Evolutionary conservation across 202 grass and related monocot genomes (phyloP).

Genomic region (Zizania palustris): DNA sequence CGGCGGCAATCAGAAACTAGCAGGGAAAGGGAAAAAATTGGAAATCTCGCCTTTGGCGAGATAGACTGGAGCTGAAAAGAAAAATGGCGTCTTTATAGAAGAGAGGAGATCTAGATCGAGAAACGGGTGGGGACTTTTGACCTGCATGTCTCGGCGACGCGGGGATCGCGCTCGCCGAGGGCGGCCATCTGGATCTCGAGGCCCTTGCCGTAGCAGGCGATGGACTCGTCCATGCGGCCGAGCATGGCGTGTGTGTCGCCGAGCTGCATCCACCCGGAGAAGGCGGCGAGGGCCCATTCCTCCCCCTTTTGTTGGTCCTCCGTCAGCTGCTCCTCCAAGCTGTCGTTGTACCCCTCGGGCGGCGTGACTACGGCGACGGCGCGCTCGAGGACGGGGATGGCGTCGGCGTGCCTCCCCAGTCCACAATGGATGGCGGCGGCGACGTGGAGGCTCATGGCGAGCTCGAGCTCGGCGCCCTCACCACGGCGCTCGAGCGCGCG

Average conservation of each 20-base stretch:
- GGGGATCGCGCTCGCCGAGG: slow-evolving; percentile 78
- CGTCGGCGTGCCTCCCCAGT: slow-evolving; percentile 71
- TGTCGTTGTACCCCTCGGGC: not conserved
- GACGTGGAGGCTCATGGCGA: slow-evolving; percentile 96
- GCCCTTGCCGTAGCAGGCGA: slow-evolving; percentile 87
- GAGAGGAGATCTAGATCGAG: slow-evolving; percentile 44
- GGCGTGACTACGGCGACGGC: slow-evolving; percentile 68
- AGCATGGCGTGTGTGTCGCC: slow-evolving; percentile 97
- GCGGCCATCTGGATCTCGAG: slow-evolving; percentile 94
- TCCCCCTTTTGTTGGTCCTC: slow-evolving; percentile 37
- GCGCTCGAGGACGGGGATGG: slow-evolving; percentile 81
- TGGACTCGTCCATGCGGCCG: slow-evolving; percentile 88
- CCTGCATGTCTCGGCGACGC: slow-evolving; percentile 96
- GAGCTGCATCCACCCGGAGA: slow-evolving; percentile 98
- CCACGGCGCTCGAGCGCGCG: slow-evolving; percentile 76
- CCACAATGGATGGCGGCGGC: slow-evolving; percentile 91
- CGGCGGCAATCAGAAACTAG: not conserved
- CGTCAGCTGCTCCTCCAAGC: not conserved
- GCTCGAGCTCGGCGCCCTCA: slow-evolving; percentile 81
- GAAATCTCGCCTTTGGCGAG: not conserved
- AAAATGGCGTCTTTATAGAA: not conserved
- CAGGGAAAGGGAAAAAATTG: not conserved
- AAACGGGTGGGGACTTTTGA: not conserved
- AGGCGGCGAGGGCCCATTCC: slow-evolving; percentile 88
- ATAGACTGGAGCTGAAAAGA: not conserved